Conservation (phyloP, 306 rosid species). For the Mimosa bimucronata region DNA sequence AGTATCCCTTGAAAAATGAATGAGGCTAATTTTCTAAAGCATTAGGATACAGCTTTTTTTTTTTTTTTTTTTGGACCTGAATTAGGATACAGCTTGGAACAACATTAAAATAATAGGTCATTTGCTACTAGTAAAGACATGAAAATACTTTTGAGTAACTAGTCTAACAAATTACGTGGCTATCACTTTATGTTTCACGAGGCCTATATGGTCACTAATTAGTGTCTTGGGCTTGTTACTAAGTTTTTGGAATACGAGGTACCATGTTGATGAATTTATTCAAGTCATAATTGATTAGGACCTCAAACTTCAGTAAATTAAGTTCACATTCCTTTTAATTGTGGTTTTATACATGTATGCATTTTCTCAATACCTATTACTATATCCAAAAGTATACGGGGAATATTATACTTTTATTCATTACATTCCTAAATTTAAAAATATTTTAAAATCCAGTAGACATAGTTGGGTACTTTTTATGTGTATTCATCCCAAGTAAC, state of each 20-base stretch:
- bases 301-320: neutral
- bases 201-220: neutral
- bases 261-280: neutral
- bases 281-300: too few species aligned
- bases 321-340: slow-evolving; percentile 11
- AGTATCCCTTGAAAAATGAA: too few species aligned
- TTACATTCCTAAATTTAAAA: slow-evolving; percentile 2
- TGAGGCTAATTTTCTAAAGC: neutral
- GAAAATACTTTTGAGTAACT: neutral
- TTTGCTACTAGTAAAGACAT: neutral
- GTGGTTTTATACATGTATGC: neutral
- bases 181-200: neutral
- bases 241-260: slow-evolving; percentile 16
- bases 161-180: neutral
- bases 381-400: neutral
- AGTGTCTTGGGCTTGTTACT: slow-evolving; percentile 11
- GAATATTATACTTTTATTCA: slow-evolving; percentile 4
- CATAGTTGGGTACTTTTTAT: neutral
- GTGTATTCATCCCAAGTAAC: too few species aligned
- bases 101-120: neutral
- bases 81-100: too few species aligned
- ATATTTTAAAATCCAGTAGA: neutral
- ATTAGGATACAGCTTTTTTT: too few species aligned
- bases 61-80: too few species aligned
- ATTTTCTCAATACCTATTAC: neutral